phyloP scores from a whole-genome alignment of 495 filamentous ascomycete species.

The Neurospora sp. region DNA sequence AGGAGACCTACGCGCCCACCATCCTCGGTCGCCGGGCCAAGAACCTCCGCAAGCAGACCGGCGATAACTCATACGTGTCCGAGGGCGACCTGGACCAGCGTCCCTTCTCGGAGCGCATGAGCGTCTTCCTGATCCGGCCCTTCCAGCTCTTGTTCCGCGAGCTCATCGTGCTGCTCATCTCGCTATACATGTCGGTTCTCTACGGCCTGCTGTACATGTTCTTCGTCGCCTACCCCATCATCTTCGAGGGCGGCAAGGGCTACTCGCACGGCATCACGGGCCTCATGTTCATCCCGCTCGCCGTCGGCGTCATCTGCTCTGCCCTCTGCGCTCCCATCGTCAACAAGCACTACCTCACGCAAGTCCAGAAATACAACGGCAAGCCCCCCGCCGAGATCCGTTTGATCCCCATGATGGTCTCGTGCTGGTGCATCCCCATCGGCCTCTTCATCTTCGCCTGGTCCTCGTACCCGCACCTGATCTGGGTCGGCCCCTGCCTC shows the following conservation, averaged over 20 bases:
- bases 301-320: slow-evolving; percentile 53
- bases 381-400: slow-evolving; percentile 66
- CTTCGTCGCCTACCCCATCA: slow-evolving; percentile 69
- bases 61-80: slow-evolving; percentile 54
- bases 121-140: slow-evolving; percentile 61
- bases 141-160: slow-evolving; percentile 74
- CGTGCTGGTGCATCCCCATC: slow-evolving; percentile 69
- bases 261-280: slow-evolving; percentile 63
- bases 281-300: slow-evolving; percentile 72
- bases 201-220: slow-evolving; percentile 79
- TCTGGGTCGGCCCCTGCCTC: slow-evolving; percentile 62
- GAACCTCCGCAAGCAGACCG: slow-evolving; percentile 59
- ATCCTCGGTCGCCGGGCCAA: slow-evolving; percentile 54
- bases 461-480: slow-evolving; percentile 56
- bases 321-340: slow-evolving; percentile 59
- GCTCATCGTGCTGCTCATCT: slow-evolving; percentile 68
- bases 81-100: slow-evolving; percentile 63
- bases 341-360: slow-evolving; percentile 65
- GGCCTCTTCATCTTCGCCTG: slow-evolving; percentile 81
- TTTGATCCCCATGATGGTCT: slow-evolving; percentile 76
- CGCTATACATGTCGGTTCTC: slow-evolving; percentile 68
- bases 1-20: slow-evolving; percentile 70
- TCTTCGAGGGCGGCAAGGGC: slow-evolving; percentile 67
- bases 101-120: slow-evolving; percentile 50
- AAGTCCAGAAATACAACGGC: slow-evolving; percentile 49